Conservation (phyloP, 148 eudicot genomes). For the Oxyria digyna region DNA sequence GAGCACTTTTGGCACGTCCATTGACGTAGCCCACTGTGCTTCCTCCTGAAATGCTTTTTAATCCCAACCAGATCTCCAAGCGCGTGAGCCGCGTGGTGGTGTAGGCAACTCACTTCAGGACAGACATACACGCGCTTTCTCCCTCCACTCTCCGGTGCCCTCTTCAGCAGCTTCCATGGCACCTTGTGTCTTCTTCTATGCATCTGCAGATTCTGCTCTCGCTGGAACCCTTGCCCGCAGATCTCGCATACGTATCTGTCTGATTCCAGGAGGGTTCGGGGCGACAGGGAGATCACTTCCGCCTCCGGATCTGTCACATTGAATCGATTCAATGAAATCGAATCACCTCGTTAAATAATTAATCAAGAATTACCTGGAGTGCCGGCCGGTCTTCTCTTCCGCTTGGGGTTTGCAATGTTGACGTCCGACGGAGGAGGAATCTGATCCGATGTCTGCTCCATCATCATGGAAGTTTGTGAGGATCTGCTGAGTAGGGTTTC, state of each 20-base stretch:
- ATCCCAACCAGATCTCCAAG: conserved; percentile 86
- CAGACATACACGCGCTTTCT: conserved; percentile 16
- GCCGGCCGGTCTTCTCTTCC: conserved; percentile 79
- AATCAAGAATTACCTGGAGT: conserved; percentile 48
- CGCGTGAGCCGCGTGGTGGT: conserved; percentile 84
- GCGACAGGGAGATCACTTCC: conserved; percentile 75
- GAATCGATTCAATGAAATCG: not conserved
- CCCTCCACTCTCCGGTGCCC: not conserved
- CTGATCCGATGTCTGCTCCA: too few relatives aligned
- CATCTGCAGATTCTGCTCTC: conserved; percentile 92
- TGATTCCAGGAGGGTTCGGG: conserved; percentile 67
- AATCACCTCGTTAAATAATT: not conserved
- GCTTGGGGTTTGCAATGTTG: conserved; percentile 14
- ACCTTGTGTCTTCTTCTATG: conserved; percentile 83
- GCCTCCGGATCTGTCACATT: conserved; percentile 72
- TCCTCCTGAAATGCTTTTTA: conserved; percentile 74
- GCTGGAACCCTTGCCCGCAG: conserved; percentile 83
- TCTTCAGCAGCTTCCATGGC: conserved; percentile 74
- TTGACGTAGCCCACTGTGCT: conserved; percentile 68
- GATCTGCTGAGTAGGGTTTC: too few relatives aligned
- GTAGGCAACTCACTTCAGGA: conserved; percentile 76
- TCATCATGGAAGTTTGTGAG: too few relatives aligned
- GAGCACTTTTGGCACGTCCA: conserved; percentile 76
- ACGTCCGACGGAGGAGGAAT: not conserved
- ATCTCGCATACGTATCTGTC: conserved; percentile 88